Evolutionary conservation across 257 asterid genomes (phyloP).

Genomic region (Capsicum rhomboideum): DNA sequence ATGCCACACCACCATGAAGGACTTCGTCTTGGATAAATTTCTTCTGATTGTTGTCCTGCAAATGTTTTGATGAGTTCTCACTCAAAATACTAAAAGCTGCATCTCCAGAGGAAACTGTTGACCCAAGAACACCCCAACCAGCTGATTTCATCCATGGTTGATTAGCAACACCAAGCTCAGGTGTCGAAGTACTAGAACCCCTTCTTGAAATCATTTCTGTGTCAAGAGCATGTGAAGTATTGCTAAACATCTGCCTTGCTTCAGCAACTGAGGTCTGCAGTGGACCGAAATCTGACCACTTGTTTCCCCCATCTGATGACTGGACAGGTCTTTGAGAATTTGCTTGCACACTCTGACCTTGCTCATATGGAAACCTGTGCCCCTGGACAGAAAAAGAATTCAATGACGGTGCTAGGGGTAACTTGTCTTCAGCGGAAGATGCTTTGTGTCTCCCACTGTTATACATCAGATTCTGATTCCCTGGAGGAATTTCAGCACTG

Average conservation of each 20-base stretch:
- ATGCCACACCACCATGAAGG: constrained; percentile 24
- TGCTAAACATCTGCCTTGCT: constrained; percentile 29
- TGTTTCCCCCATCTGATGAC: constrained; percentile 34
- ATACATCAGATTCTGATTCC: not conserved
- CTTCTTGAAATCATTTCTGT: constrained; percentile 21
- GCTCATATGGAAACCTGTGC: constrained; percentile 26
- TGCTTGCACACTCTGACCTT: constrained; percentile 15
- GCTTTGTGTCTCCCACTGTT: not conserved
- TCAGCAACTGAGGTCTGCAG: constrained; percentile 31
- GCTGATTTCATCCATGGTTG: constrained; percentile 26
- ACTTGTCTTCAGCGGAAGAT: constrained; percentile 8
- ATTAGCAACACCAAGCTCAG: constrained; percentile 30
- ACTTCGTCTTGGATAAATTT: constrained; percentile 34
- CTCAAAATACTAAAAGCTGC: constrained; percentile 16
- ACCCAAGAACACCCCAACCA: constrained; percentile 45
- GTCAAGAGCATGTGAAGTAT: constrained; percentile 35
- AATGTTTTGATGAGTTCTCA: constrained; percentile 29
- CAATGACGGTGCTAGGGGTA: constrained; percentile 23
- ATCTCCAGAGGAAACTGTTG: constrained; percentile 38
- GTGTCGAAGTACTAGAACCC: constrained; percentile 24
- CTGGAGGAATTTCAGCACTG: constrained; percentile 16
- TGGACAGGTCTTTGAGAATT: constrained; percentile 31
- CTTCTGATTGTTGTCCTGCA: constrained; percentile 26
- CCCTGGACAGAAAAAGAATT: constrained; percentile 34
- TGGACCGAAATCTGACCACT: constrained; percentile 26